Evolutionary conservation across 2,329 filamentous ascomycete species (phyloP).

Genomic region (Tolypocladium nubicola): DNA sequence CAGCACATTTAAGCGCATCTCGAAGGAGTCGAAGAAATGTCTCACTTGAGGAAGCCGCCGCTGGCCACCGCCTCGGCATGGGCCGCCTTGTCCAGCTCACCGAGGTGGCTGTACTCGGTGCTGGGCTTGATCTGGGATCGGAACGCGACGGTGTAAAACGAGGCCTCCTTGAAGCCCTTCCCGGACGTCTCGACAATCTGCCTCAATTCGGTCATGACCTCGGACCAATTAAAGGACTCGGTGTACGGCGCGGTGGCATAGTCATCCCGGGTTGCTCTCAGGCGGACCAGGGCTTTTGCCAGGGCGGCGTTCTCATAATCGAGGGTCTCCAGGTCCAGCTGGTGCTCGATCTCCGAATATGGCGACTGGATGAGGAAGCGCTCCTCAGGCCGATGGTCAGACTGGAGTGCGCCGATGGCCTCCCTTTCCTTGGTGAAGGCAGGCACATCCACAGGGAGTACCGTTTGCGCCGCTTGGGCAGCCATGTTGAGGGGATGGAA

Average conservation of each 20-base stretch:
- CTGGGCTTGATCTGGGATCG: constrained; percentile 59
- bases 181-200: constrained; percentile 35
- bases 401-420: constrained; percentile 14
- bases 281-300: constrained; percentile 55
- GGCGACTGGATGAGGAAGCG: constrained; percentile 57
- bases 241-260: constrained; percentile 70
- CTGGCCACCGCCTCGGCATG: constrained; percentile 71
- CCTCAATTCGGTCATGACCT: constrained; percentile 49
- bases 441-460: constrained; percentile 11
- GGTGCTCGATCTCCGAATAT: constrained; percentile 60
- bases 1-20: constrained; percentile 6
- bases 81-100: constrained; percentile 63
- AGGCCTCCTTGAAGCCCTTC: constrained; percentile 45
- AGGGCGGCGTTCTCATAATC: constrained; percentile 57
- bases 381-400: constrained; percentile 9
- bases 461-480: constrained; percentile 12
- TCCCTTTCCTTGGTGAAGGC: constrained; percentile 13
- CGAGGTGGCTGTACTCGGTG: constrained; percentile 58
- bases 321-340: constrained; percentile 60
- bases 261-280: constrained; percentile 52
- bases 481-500: constrained; percentile 13
- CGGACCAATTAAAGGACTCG: constrained; percentile 66
- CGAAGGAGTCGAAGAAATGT: constrained; percentile 2
- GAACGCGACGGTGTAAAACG: constrained; percentile 81
- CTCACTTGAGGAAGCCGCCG: constrained; percentile 72